Conservation (phyloP, 164 flowering plant species). For the Amborella trichopoda region DNA sequence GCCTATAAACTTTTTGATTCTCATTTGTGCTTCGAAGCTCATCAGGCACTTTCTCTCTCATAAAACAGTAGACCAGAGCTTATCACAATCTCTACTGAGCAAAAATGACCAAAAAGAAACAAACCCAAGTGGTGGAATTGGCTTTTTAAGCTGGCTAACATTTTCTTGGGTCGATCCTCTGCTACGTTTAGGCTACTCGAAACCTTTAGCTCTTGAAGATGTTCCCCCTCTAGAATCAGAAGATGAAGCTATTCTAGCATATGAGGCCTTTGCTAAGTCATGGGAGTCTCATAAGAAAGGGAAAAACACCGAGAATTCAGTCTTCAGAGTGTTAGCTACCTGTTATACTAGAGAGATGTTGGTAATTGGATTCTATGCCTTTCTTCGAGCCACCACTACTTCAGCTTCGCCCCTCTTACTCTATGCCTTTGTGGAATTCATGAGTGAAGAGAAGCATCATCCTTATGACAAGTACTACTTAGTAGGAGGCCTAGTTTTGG, state of each 20-base stretch:
- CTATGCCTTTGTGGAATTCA: constrained; percentile 45
- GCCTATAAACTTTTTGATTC: constrained; percentile 38
- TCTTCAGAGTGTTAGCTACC: constrained; percentile 28
- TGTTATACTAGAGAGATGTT: constrained; percentile 46
- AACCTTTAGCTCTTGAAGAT: constrained; percentile 45
- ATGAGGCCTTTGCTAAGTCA: constrained; percentile 28
- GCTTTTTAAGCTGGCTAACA: constrained; percentile 35
- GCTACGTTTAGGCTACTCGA: constrained; percentile 46
- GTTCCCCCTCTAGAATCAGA: constrained; percentile 47
- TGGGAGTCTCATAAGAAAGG: constrained; percentile 25
- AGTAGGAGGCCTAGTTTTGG: constrained; percentile 42
- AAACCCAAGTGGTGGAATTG: constrained; percentile 21
- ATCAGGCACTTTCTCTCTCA: constrained; percentile 6
- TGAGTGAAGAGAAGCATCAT: constrained; percentile 16
- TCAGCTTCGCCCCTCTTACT: constrained; percentile 51
- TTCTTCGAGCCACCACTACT: constrained; percentile 35
- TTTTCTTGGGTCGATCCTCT: constrained; percentile 78
- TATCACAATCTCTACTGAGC: constrained; percentile 36
- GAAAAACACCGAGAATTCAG: constrained; percentile 16
- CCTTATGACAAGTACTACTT: constrained; percentile 26
- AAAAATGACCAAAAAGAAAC: constrained; percentile 7
- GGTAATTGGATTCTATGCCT: constrained; percentile 31
- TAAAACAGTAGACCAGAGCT: constrained; percentile 4
- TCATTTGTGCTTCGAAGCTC: constrained; percentile 33
- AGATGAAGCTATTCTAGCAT: constrained; percentile 47